Percentiles rank a stretch among this genome's conserved stretches.
Conservation (phyloP, 1,284 basidiomycete genomes). For the Filobasidium uniguttulatum region DNA sequence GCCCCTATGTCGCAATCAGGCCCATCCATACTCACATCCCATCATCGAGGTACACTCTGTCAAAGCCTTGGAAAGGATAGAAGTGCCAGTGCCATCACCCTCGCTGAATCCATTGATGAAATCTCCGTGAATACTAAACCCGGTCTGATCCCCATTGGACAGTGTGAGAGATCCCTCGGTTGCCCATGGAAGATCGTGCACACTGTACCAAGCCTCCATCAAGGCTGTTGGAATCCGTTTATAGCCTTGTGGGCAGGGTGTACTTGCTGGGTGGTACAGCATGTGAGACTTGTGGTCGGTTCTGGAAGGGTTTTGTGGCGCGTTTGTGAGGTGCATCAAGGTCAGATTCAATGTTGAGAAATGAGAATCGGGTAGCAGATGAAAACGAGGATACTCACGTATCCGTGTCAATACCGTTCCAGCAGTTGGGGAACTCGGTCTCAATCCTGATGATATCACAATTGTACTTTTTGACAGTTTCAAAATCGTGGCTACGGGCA, state of each 20-base stretch:
- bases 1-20: too few relatives aligned
- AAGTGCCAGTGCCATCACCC: not conserved
- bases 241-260: not conserved
- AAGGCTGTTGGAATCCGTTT: not conserved
- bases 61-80: constrained; percentile 1
- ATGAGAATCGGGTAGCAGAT: too few relatives aligned
- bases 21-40: constrained; percentile 1
- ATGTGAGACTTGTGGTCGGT: not conserved
- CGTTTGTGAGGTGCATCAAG: not conserved
- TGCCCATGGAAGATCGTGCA: not conserved
- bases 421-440: not conserved
- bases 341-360: not conserved
- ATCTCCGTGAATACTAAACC: constrained; percentile 11
- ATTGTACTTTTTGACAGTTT: not conserved
- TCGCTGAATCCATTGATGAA: constrained; percentile 9
- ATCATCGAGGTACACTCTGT: constrained; percentile 4
- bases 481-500: not conserved
- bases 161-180: constrained; percentile 4
- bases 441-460: not conserved
- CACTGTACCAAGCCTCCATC: not conserved
- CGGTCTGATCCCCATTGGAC: constrained; percentile 8
- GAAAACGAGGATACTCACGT: too few relatives aligned
- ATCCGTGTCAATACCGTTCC: not conserved
- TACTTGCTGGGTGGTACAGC: not conserved
- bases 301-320: not conserved